Evolutionary conservation across 2,329 filamentous ascomycete species (phyloP).

Genomic region (Daldinia sp.): DNA sequence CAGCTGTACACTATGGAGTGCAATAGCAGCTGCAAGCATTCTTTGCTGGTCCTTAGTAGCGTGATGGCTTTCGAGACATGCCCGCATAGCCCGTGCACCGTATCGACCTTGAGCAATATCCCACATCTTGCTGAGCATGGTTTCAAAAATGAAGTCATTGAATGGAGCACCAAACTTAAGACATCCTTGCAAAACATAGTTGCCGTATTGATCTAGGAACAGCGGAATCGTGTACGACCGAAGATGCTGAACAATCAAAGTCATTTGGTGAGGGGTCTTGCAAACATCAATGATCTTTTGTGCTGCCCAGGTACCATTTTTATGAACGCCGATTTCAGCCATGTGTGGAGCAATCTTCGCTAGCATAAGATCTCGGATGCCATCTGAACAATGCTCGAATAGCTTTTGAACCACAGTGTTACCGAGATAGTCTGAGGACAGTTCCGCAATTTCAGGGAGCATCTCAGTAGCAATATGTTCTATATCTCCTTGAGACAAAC

Average conservation of each 20-base stretch:
- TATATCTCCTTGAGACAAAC: conserved; percentile 84
- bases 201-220: conserved; percentile 97
- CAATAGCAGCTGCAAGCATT: conserved; percentile 92
- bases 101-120: conserved; percentile 92
- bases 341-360: conserved; percentile 87
- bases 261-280: conserved; percentile 83
- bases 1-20: conserved; percentile 94
- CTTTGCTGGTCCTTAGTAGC: conserved; percentile 94
- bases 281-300: conserved; percentile 99
- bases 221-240: conserved; percentile 87
- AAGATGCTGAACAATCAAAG: conserved; percentile 82
- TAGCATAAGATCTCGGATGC: conserved; percentile 91
- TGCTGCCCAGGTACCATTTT: conserved; percentile 98
- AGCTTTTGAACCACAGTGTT: conserved; percentile 99
- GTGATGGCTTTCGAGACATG: conserved; percentile 95
- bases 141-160: conserved; percentile 98
- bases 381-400: conserved; percentile 94
- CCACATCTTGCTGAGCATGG: conserved; percentile 94
- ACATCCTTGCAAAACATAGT: conserved; percentile 97
- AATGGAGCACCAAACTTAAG: conserved; percentile 88
- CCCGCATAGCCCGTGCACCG: conserved; percentile 93
- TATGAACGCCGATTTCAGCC: conserved; percentile 96
- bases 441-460: conserved; percentile 94
- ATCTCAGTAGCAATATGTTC: conserved; percentile 92
- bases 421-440: conserved; percentile 94